These are phyloP conservation scores for Xylaria grammica DNA, from an alignment of 495 filamentous ascomycete genomes.

Conservation along the genomic window DNA sequence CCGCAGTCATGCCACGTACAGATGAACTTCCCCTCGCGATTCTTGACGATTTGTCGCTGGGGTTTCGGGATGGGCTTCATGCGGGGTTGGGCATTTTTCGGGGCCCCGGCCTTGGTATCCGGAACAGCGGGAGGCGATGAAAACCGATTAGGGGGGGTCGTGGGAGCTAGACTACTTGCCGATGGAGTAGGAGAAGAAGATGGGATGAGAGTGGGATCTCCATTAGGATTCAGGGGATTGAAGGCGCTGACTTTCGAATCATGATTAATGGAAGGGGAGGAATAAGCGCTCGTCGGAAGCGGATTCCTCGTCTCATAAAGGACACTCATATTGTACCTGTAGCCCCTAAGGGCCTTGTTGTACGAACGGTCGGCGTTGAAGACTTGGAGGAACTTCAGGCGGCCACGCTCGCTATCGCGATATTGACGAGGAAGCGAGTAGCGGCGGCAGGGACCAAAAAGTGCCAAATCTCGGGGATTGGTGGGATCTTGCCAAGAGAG, in stretches of 20 bases:
- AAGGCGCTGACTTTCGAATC: constrained; percentile 26
- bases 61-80: constrained; percentile 57
- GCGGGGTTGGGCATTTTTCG: constrained; percentile 31
- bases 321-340: constrained; percentile 47
- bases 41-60: constrained; percentile 55
- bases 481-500: constrained; percentile 8
- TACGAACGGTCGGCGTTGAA: constrained; percentile 26
- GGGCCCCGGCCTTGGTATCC: not conserved
- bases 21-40: constrained; percentile 69
- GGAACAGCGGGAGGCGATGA: constrained; percentile 10
- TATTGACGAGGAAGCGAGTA: constrained; percentile 26
- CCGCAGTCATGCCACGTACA: constrained; percentile 70
- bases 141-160: constrained; percentile 17
- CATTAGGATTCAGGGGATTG: constrained; percentile 19
- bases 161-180: constrained; percentile 18
- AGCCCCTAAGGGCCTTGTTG: constrained; percentile 24
- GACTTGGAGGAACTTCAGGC: constrained; percentile 29
- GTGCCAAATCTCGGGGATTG: not conserved
- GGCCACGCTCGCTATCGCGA: constrained; percentile 27
- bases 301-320: constrained; percentile 45
- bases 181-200: constrained; percentile 25
- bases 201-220: constrained; percentile 25
- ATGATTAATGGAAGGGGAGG: constrained; percentile 30
- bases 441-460: constrained; percentile 26
- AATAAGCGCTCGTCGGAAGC: constrained; percentile 44